A percentile compares a stretch with the other conserved stretches of the same genome.
These are phyloP conservation scores for Cystobasidium sp. DNA, from an alignment of 1,284 basidiomycete genomes.

Conservation along the genomic window DNA sequence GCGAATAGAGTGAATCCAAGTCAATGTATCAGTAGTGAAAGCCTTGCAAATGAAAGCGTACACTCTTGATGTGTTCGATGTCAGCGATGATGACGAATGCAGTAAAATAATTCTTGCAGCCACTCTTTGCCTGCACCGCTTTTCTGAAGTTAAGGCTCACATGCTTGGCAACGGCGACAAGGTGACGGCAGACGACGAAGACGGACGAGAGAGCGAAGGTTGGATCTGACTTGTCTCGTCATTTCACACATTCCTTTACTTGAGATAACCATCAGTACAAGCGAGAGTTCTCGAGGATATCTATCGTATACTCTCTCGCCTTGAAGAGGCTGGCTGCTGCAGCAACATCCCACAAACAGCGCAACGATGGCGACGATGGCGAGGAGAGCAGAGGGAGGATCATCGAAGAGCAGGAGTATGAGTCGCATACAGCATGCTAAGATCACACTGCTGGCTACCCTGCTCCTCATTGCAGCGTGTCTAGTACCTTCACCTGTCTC, in stretches of 20 bases:
- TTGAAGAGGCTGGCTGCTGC: too few species aligned
- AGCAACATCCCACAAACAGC: too few species aligned
- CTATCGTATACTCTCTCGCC: too few species aligned
- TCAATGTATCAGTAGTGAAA: background rate
- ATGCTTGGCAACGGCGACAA: conserved; percentile 6
- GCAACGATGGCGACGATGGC: too few species aligned
- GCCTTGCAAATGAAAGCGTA: background rate
- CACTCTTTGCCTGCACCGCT: conserved; percentile 16
- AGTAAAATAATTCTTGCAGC: background rate
- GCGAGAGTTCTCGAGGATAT: too few species aligned
- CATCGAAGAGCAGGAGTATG: background rate
- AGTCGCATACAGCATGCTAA: background rate
- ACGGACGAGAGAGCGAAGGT: background rate
- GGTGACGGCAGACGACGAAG: conserved; percentile 1
- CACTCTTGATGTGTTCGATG: background rate
- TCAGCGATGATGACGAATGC: background rate
- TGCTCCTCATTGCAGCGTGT: conserved; percentile 13
- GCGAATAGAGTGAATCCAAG: background rate
- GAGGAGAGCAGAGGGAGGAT: background rate
- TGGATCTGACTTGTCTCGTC: background rate
- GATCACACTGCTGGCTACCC: background rate
- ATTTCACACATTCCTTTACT: background rate
- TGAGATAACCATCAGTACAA: background rate
- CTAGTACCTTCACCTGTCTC: conserved; percentile 2
- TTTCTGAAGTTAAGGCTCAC: background rate